Evolutionary conservation across 495 filamentous ascomycete genomes (phyloP).

Genomic region (Tuber indicum): DNA sequence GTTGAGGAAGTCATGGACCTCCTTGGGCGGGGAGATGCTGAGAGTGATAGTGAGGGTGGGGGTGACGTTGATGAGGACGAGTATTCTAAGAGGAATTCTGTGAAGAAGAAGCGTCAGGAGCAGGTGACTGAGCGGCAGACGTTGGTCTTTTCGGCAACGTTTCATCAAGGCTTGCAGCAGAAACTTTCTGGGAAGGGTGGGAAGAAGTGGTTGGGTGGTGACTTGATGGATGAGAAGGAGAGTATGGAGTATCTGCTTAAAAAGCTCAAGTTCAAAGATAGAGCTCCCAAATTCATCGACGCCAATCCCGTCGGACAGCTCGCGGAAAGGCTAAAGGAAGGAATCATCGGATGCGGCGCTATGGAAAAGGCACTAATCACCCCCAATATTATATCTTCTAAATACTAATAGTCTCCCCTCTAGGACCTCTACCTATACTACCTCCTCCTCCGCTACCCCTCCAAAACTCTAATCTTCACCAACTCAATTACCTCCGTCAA

Average conservation of each 20-base stretch:
- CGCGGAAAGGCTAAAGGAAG: slow-evolving; percentile 78
- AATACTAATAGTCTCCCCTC: slow-evolving; percentile 18
- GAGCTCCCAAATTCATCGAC: slow-evolving; percentile 84
- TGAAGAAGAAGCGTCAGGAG: slow-evolving; percentile 2
- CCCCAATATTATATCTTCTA: slow-evolving; percentile 7
- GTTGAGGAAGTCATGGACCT: slow-evolving; percentile 74
- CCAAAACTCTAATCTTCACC: slow-evolving; percentile 79
- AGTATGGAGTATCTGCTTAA: slow-evolving; percentile 89
- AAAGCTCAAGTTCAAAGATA: slow-evolving; percentile 77
- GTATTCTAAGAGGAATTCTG: slow-evolving; percentile 25
- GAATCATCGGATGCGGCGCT: slow-evolving; percentile 80
- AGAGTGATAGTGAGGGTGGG: slow-evolving; percentile 42
- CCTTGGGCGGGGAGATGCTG: slow-evolving; percentile 55
- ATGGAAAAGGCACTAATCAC: slow-evolving; percentile 67
- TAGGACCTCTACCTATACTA: slow-evolving; percentile 90
- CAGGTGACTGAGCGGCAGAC: slow-evolving; percentile 59
- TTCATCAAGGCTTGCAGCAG: slow-evolving; percentile 80
- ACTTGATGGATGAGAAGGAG: slow-evolving; percentile 62
- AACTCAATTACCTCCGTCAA: slow-evolving; percentile 93
- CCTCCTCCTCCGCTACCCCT: slow-evolving; percentile 73
- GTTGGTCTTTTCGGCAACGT: slow-evolving; percentile 93
- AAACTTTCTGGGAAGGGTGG: slow-evolving; percentile 74
- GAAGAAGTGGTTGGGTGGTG: slow-evolving; percentile 47
- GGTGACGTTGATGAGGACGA: slow-evolving; percentile 30
- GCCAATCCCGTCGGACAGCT: slow-evolving; percentile 77